These are phyloP conservation scores for Geranium brycei DNA, from an alignment of 345 rosid genomes.

Conservation along the genomic window DNA sequence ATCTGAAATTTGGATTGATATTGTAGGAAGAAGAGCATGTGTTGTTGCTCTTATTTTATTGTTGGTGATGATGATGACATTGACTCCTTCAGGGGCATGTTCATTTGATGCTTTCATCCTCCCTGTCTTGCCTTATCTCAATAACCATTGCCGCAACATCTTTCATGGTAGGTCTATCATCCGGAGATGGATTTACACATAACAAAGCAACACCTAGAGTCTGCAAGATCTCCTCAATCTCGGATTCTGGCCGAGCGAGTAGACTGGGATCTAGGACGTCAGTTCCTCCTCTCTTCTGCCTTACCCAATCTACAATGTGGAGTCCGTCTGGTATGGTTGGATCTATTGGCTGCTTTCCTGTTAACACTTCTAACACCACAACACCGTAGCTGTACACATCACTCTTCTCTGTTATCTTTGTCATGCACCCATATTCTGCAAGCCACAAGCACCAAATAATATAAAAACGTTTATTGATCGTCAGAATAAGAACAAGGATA, in stretches of 20 bases:
- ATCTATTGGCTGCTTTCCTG: conserved; percentile 87
- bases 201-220: conserved; percentile 57
- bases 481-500: too few relatives aligned
- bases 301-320: conserved; percentile 70
- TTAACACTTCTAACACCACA: conserved; percentile 60
- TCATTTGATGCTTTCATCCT: conserved; percentile 29
- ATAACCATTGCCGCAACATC: conserved; percentile 57
- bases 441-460: neutral
- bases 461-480: neutral
- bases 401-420: conserved; percentile 83
- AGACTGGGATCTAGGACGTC: conserved; percentile 36
- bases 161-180: conserved; percentile 62
- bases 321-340: conserved; percentile 67
- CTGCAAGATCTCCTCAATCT: conserved; percentile 55
- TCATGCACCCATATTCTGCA: conserved; percentile 73
- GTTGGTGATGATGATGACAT: conserved; percentile 11
- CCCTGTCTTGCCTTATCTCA: conserved; percentile 52
- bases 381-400: conserved; percentile 90
- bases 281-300: conserved; percentile 28
- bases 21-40: conserved; percentile 42
- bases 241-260: conserved; percentile 33
- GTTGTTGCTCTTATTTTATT: conserved; percentile 26
- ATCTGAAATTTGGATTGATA: conserved; percentile 21
- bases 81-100: conserved; percentile 13
- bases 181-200: conserved; percentile 42